Percentiles rank a stretch among this genome's conserved stretches.
Evolutionary conservation across 2,329 filamentous ascomycete genomes (phyloP).

Genomic region (Lecanoromycetidae sp.): DNA sequence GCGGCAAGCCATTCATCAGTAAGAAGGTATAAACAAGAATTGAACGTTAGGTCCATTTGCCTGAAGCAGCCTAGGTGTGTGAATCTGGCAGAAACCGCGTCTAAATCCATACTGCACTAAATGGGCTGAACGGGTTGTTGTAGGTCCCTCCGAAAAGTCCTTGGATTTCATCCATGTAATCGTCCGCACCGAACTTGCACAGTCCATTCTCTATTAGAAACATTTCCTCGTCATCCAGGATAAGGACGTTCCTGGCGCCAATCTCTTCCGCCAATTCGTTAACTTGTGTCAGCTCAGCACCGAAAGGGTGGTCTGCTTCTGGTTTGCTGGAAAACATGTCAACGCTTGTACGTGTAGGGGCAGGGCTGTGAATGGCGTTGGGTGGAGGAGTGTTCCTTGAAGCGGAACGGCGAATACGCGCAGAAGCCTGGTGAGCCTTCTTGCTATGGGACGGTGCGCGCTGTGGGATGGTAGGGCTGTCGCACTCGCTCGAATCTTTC

Average conservation of each 20-base stretch:
- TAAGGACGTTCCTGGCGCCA: slow-evolving; percentile 46
- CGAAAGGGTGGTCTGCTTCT: slow-evolving; percentile 57
- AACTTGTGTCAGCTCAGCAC: slow-evolving; percentile 79
- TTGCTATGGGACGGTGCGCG: slow-evolving; percentile 82
- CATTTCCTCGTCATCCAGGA: slow-evolving; percentile 61
- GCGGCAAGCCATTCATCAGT: slow-evolving; percentile 5
- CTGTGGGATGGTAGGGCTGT: slow-evolving; percentile 59
- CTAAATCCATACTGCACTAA: slow-evolving; percentile 32
- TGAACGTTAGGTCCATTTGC: background rate
- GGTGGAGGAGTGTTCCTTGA: slow-evolving; percentile 35
- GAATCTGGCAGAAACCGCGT: background rate
- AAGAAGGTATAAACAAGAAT: slow-evolving; percentile 12
- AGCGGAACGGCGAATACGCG: slow-evolving; percentile 54
- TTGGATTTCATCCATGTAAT: slow-evolving; percentile 74
- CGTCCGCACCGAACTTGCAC: slow-evolving; percentile 60
- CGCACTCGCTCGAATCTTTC: slow-evolving; percentile 32
- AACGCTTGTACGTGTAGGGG: slow-evolving; percentile 23
- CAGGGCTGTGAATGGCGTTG: slow-evolving; percentile 24
- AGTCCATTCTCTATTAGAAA: slow-evolving; percentile 59
- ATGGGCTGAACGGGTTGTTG: slow-evolving; percentile 30
- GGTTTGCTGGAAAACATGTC: slow-evolving; percentile 29
- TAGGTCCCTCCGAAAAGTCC: slow-evolving; percentile 54
- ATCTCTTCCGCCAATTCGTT: slow-evolving; percentile 90
- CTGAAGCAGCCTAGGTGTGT: background rate
- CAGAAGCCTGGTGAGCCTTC: slow-evolving; percentile 65